Conservation (phyloP, 352 stramenopile species). For the Globisporangium middletonii region DNA sequence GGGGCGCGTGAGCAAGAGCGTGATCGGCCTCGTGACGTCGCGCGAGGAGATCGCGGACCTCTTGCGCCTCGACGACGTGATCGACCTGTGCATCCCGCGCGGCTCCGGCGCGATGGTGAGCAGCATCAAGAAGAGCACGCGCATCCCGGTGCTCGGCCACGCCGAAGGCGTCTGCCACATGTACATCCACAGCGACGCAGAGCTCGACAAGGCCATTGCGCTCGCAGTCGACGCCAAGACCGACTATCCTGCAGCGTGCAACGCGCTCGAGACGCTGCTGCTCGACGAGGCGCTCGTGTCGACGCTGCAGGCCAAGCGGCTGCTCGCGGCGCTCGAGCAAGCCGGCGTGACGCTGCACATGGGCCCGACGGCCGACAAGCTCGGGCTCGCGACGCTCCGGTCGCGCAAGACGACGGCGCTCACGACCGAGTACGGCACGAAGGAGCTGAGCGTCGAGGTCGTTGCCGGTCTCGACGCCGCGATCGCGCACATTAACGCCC, state of each 20-base stretch:
- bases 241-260: conserved; percentile 97
- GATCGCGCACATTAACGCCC: conserved; percentile 94
- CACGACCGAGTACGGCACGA: conserved; percentile 94
- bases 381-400: conserved; percentile 51
- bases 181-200: conserved; percentile 92
- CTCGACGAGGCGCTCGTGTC: conserved; percentile 88
- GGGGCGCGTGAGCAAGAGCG: conserved; percentile 87
- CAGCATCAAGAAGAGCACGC: conserved; percentile 96
- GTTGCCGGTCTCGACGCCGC: conserved; percentile 86
- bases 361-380: conserved; percentile 80
- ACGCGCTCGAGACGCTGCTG: conserved; percentile 96
- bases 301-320: conserved; percentile 58
- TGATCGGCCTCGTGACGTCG: conserved; percentile 94
- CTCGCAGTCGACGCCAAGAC: conserved; percentile 97
- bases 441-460: conserved; percentile 93
- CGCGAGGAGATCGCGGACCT: conserved; percentile 92
- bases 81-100: conserved; percentile 98
- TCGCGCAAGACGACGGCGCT: conserved; percentile 75
- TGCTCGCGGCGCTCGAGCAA: conserved; percentile 82
- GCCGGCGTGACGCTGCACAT: conserved; percentile 93
- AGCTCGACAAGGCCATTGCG: conserved; percentile 78
- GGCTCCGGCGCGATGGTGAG: conserved; percentile 94
- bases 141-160: conserved; percentile 97
- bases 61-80: conserved; percentile 94
- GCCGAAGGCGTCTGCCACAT: conserved; percentile 98